Evolutionary conservation across 2,329 filamentous ascomycete species (phyloP).

Genomic region (Blastomyces gilchristii): DNA sequence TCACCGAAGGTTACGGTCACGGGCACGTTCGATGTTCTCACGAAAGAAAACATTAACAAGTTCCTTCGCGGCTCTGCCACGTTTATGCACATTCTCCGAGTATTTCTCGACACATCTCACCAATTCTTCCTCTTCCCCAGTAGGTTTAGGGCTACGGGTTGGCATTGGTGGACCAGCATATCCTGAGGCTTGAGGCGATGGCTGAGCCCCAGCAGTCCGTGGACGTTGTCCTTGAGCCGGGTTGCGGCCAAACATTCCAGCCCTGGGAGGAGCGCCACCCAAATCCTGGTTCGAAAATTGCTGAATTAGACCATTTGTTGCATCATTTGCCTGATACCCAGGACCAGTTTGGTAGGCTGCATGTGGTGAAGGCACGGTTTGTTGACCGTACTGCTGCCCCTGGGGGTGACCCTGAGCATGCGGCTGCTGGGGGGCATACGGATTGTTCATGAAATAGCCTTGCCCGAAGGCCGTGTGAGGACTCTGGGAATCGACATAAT

Average conservation of each 20-base stretch:
- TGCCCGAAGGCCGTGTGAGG: constrained; percentile 33
- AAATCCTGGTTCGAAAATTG: constrained; percentile 97
- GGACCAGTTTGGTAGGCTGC: constrained; percentile 44
- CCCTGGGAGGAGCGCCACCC: constrained; percentile 58
- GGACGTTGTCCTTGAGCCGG: constrained; percentile 64
- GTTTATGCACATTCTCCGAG: constrained; percentile 73
- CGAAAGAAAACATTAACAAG: constrained; percentile 79
- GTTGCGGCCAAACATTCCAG: constrained; percentile 58
- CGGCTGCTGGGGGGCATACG: constrained; percentile 37
- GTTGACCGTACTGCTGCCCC: constrained; percentile 45
- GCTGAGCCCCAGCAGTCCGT: constrained; percentile 65
- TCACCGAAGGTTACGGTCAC: constrained; percentile 89
- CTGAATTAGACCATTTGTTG: constrained; percentile 81
- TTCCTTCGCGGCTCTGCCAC: constrained; percentile 55
- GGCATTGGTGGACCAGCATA: constrained; percentile 63
- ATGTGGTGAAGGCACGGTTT: constrained; percentile 47
- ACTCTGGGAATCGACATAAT: constrained; percentile 45
- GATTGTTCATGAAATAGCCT: constrained; percentile 54
- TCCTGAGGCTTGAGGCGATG: constrained; percentile 46
- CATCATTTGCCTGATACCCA: constrained; percentile 56
- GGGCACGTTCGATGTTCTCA: constrained; percentile 90
- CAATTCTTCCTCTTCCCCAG: constrained; percentile 59
- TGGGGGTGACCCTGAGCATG: constrained; percentile 26
- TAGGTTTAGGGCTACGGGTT: constrained; percentile 42
- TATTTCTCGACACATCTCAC: constrained; percentile 73